These are phyloP conservation scores for Quercus ilex DNA, from an alignment of 306 rosid genomes.

Conservation along the genomic window DNA sequence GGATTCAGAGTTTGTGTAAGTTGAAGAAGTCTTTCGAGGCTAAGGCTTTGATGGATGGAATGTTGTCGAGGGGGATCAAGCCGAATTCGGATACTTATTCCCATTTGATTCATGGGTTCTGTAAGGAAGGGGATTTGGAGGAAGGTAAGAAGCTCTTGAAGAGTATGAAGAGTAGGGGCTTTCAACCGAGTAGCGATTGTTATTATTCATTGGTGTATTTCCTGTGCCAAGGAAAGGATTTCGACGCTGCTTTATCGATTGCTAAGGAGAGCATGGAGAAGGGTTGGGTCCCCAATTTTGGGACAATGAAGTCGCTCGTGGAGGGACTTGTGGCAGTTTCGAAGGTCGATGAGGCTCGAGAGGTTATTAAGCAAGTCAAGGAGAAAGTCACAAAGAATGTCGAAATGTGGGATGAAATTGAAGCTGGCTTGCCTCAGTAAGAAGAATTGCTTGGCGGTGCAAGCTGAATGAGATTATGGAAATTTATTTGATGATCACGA, in stretches of 20 bases:
- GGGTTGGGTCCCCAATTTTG: conserved; percentile 66
- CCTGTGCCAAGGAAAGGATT: conserved; percentile 47
- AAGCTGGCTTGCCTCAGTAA: conserved; percentile 61
- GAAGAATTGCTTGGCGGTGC: conserved; percentile 1
- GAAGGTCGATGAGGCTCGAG: conserved; percentile 56
- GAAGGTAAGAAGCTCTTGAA: conserved; percentile 57
- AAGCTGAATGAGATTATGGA: conserved; percentile 5
- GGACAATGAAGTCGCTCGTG: conserved; percentile 62
- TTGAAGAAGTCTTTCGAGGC: conserved; percentile 65
- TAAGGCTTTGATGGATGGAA: conserved; percentile 58
- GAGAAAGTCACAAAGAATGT: conserved; percentile 48
- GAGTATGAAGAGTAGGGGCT: conserved; percentile 53
- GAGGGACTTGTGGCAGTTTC: conserved; percentile 59
- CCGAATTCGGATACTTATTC: conserved; percentile 49
- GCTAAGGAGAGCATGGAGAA: conserved; percentile 58
- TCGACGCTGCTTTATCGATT: conserved; percentile 45
- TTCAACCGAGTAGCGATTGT: conserved; percentile 34
- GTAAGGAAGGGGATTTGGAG: conserved; percentile 60
- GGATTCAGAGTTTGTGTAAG: conserved; percentile 74
- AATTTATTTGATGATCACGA: not conserved
- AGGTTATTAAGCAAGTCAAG: conserved; percentile 56
- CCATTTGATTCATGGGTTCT: conserved; percentile 71
- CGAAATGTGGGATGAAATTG: conserved; percentile 66
- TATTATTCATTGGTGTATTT: conserved; percentile 56
- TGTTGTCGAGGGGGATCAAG: conserved; percentile 52